Evolutionary conservation across 2,329 filamentous ascomycete species (phyloP).

Genomic region (Paecilomyces dactylethromorphus): DNA sequence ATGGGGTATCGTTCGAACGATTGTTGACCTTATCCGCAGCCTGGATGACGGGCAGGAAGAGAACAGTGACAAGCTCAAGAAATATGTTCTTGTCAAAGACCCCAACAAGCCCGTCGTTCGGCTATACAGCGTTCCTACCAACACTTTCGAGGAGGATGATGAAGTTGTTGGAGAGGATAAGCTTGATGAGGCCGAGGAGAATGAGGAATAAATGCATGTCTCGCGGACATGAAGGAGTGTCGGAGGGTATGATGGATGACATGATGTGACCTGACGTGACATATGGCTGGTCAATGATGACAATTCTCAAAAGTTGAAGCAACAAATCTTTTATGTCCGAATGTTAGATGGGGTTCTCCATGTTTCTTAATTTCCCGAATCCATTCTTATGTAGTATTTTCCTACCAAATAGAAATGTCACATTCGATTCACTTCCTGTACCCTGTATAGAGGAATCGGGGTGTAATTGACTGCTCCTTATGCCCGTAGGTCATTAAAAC

Average conservation of each 20-base stretch:
- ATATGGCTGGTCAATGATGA: not conserved
- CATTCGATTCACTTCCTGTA: not conserved
- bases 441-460: not conserved
- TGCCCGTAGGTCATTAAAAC: not conserved
- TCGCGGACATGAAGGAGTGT: not conserved
- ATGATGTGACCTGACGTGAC: not conserved
- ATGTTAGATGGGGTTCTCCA: not conserved
- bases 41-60: conserved; percentile 31
- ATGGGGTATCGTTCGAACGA: conserved; percentile 98
- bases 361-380: not conserved
- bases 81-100: conserved; percentile 63
- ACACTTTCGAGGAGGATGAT: conserved; percentile 85
- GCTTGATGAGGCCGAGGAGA: conserved; percentile 51
- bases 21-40: conserved; percentile 68
- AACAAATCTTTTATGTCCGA: not conserved
- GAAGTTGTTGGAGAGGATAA: conserved; percentile 52
- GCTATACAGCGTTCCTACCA: conserved; percentile 81
- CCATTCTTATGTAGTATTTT: not conserved
- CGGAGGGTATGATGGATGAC: not conserved
- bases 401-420: not conserved
- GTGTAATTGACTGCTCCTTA: not conserved
- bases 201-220: conserved; percentile 29
- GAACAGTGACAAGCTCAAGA: conserved; percentile 36
- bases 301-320: not conserved
- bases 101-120: conserved; percentile 95